Conservation (phyloP, 2,329 filamentous ascomycete genomes). For the Fusarium setosum region DNA sequence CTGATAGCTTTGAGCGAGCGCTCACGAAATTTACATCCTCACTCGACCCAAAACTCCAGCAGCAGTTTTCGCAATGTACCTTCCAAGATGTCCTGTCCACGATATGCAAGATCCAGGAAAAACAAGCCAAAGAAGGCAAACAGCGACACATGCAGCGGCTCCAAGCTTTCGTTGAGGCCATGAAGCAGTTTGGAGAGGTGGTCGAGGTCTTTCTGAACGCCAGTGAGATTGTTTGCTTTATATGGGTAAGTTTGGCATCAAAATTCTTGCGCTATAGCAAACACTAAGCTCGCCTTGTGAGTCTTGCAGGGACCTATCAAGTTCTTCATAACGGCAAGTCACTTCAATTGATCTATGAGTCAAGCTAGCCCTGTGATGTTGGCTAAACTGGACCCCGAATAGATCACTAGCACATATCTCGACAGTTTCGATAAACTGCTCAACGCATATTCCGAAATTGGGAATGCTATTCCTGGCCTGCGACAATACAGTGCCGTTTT, state of each 20-base stretch:
- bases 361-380: too few relatives aligned
- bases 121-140: background rate
- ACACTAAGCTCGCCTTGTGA: too few relatives aligned
- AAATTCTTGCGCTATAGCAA: too few relatives aligned
- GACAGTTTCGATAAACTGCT: slow-evolving; percentile 7
- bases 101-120: background rate
- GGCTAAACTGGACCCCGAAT: background rate
- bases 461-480: background rate
- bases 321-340: slow-evolving; percentile 7
- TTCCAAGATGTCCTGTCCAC: background rate
- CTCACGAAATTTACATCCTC: background rate
- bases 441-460: slow-evolving; percentile 10
- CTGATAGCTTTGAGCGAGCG: slow-evolving; percentile 7
- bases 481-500: slow-evolving; percentile 1
- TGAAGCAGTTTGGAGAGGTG: slow-evolving; percentile 7
- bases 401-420: slow-evolving; percentile 3
- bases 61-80: slow-evolving; percentile 4
- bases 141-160: slow-evolving; percentile 1
- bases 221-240: slow-evolving; percentile 5
- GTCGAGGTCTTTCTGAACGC: slow-evolving; percentile 13
- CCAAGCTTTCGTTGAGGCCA: slow-evolving; percentile 8
- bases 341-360: too few relatives aligned
- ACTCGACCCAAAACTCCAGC: background rate
- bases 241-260: slow-evolving; percentile 5
- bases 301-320: slow-evolving; percentile 28